These are phyloP conservation scores for Xylaria sp. DNA, from an alignment of 2,329 filamentous ascomycete genomes.

Conservation along the genomic window DNA sequence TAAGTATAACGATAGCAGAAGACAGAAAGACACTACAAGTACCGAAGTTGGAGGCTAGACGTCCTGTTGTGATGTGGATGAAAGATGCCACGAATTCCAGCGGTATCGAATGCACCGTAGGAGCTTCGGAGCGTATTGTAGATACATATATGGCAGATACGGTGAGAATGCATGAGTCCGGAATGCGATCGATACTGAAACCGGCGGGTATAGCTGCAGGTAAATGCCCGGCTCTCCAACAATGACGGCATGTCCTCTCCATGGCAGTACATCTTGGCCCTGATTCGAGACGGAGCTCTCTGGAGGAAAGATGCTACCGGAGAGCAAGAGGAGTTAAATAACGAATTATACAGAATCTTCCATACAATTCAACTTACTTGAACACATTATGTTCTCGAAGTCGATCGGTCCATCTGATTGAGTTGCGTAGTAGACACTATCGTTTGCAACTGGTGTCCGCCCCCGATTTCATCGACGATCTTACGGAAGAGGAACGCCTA, in stretches of 20 bases:
- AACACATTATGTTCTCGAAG: slow-evolving; percentile 4
- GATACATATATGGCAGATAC: background rate
- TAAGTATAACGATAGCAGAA: background rate
- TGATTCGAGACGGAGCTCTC: slow-evolving; percentile 11
- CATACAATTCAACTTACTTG: background rate
- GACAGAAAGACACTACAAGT: background rate
- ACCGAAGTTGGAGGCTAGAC: background rate
- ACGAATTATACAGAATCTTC: background rate
- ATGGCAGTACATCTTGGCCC: slow-evolving; percentile 21
- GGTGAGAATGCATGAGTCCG: background rate
- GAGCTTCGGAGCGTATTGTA: background rate
- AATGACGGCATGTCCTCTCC: slow-evolving; percentile 33
- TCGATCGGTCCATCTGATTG: background rate
- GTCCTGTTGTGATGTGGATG: background rate
- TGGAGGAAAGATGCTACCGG: background rate
- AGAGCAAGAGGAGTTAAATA: background rate
- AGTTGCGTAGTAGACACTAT: slow-evolving; percentile 9
- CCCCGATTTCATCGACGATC: no score
- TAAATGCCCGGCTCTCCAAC: slow-evolving; percentile 21
- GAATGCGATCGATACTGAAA: slow-evolving; percentile 21
- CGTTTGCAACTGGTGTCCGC: no score
- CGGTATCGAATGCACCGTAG: background rate
- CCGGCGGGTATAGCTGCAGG: slow-evolving; percentile 17
- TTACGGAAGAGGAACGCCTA: background rate
- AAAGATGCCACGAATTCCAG: background rate